Conservation (phyloP, 2,329 filamentous ascomycete species). For the Pseudophaeomoniella oleicola region DNA sequence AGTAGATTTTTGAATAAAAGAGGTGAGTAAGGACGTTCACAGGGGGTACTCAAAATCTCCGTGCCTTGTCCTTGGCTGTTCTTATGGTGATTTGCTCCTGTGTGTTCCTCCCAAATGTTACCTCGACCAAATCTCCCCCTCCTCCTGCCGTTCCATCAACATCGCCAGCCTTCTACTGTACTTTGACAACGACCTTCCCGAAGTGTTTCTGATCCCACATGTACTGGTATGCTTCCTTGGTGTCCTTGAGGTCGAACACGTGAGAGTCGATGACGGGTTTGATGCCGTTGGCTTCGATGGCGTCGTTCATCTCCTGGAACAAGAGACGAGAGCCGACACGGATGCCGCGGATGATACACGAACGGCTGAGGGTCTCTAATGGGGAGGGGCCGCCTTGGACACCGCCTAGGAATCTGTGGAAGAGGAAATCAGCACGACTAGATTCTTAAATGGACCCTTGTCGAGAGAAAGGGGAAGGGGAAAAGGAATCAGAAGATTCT, state of each 20-base stretch:
- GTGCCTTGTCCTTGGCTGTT: too few relatives aligned
- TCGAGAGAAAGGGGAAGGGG: too few relatives aligned
- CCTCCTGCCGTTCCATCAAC: background rate
- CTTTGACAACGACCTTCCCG: conserved; percentile 39
- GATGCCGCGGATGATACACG: conserved; percentile 43
- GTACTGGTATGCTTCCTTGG: conserved; percentile 40
- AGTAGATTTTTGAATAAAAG: too few relatives aligned
- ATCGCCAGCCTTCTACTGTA: conserved; percentile 14
- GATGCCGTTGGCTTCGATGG: conserved; percentile 44
- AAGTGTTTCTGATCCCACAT: conserved; percentile 40
- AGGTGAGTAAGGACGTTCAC: too few relatives aligned
- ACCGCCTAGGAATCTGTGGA: conserved; percentile 45
- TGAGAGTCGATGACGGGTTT: conserved; percentile 45
- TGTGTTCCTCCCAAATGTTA: too few relatives aligned
- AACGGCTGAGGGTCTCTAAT: conserved; percentile 35
- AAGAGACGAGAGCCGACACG: conserved; percentile 40
- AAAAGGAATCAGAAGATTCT: conserved; percentile 40
- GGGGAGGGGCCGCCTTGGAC: conserved; percentile 25
- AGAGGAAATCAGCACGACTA: too few relatives aligned
- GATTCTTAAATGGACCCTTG: too few relatives aligned
- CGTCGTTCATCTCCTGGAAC: conserved; percentile 45
- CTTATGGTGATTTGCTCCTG: too few relatives aligned
- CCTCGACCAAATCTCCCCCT: background rate
- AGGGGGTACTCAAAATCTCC: too few relatives aligned
- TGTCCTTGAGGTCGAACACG: conserved; percentile 37